Percentiles rank a stretch among this genome's conserved stretches.
Evolutionary conservation across 768 basidiomycete species (phyloP).

Genomic region (Termitomyces sp.): DNA sequence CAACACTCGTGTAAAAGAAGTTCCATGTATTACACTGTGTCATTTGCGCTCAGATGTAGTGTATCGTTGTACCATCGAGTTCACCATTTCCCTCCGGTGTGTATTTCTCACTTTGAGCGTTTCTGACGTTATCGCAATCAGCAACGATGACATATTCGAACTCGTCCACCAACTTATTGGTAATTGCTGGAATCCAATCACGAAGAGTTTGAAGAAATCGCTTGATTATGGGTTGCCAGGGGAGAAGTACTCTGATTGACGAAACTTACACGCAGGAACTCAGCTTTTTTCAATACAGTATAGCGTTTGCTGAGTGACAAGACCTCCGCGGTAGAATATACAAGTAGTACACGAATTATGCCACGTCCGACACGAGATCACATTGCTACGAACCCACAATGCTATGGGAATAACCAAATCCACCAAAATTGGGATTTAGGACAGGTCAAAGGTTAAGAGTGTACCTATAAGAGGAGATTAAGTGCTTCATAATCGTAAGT

Average conservation of each 20-base stretch:
- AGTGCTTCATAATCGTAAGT: background rate
- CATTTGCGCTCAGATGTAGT: too few relatives aligned
- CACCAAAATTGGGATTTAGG: background rate
- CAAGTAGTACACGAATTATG: background rate
- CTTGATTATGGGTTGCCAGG: background rate
- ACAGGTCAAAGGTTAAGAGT: background rate
- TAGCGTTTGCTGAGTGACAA: background rate
- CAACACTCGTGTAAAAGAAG: too few relatives aligned
- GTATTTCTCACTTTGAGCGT: slow-evolving; percentile 9
- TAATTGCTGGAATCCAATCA: slow-evolving; percentile 75
- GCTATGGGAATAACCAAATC: background rate
- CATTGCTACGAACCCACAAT: background rate
- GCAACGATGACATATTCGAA: slow-evolving; percentile 99
- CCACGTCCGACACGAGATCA: too few relatives aligned
- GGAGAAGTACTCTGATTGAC: too few relatives aligned
- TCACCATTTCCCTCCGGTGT: slow-evolving; percentile 94
- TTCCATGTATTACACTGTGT: too few relatives aligned
- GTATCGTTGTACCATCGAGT: too few relatives aligned
- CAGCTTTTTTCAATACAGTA: too few relatives aligned
- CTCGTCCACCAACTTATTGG: slow-evolving; percentile 95
- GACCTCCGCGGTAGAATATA: too few relatives aligned
- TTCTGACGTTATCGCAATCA: slow-evolving; percentile 23
- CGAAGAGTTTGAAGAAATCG: too few relatives aligned
- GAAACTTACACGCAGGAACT: too few relatives aligned
- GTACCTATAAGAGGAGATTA: background rate